Conservation (phyloP, 2,329 filamentous ascomycete genomes). For the Neopestalotiopsis sp. region DNA sequence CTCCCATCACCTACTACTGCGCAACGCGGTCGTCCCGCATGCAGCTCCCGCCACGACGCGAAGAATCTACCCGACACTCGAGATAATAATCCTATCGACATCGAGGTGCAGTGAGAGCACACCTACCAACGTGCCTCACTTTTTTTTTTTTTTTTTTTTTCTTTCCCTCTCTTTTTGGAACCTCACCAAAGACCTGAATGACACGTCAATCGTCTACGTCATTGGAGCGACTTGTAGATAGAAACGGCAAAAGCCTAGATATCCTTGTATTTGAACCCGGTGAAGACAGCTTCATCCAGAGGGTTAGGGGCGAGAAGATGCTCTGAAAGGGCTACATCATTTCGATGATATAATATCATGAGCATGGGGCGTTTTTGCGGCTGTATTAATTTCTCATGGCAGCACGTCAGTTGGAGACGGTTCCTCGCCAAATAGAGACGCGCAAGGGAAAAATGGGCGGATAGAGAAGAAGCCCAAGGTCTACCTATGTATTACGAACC, state of each 20-base stretch:
- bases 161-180: slow-evolving; percentile 9
- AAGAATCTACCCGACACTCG: neutral
- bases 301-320: slow-evolving; percentile 6
- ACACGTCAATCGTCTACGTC: neutral
- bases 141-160: slow-evolving; percentile 2
- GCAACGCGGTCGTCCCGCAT: too few species aligned
- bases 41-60: too few species aligned
- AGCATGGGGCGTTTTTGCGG: slow-evolving; percentile 9
- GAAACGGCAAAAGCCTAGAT: slow-evolving; percentile 11
- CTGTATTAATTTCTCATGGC: neutral
- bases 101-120: neutral
- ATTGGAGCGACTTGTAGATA: slow-evolving; percentile 16
- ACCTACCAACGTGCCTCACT: neutral
- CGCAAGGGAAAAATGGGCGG: slow-evolving; percentile 13
- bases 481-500: slow-evolving; percentile 32
- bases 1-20: too few species aligned
- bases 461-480: slow-evolving; percentile 20
- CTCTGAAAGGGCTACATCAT: slow-evolving; percentile 3
- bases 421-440: neutral
- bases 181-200: slow-evolving; percentile 11
- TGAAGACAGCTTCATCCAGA: neutral
- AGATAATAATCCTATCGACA: neutral
- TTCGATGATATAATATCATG: slow-evolving; percentile 2
- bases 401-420: slow-evolving; percentile 1
- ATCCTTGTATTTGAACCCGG: slow-evolving; percentile 16